Conservation (phyloP, 1,139 yeast genomes). For the Diutina mesorugosa region DNA sequence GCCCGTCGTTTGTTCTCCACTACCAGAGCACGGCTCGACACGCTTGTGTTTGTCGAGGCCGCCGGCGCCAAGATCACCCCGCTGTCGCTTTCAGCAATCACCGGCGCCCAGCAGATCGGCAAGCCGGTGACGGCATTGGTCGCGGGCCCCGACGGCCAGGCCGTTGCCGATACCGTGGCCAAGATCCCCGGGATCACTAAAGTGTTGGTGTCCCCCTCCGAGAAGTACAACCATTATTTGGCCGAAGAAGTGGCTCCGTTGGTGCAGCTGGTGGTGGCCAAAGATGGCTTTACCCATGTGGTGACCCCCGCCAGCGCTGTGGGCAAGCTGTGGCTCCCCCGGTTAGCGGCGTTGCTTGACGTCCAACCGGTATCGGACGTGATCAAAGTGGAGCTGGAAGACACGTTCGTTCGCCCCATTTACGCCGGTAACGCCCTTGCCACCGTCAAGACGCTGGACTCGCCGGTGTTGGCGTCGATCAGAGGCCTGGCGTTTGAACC, state of each 20-base stretch:
- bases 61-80: conserved; percentile 41
- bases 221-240: conserved; percentile 39
- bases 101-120: conserved; percentile 54
- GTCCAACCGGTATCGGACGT: conserved; percentile 83
- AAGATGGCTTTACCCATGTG: conserved; percentile 50
- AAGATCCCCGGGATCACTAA: conserved; percentile 26
- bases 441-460: conserved; percentile 64
- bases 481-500: conserved; percentile 80
- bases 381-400: conserved; percentile 47
- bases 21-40: conserved; percentile 19
- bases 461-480: conserved; percentile 54
- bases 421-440: conserved; percentile 92
- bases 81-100: conserved; percentile 51
- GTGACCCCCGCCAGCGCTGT: conserved; percentile 73
- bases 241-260: conserved; percentile 61
- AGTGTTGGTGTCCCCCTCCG: conserved; percentile 37
- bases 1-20: conserved; percentile 18
- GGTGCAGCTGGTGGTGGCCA: conserved; percentile 30
- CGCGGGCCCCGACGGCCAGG: conserved; percentile 39
- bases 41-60: conserved; percentile 68
- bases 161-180: conserved; percentile 23
- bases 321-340: conserved; percentile 79
- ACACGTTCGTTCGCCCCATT: conserved; percentile 82
- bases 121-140: conserved; percentile 53
- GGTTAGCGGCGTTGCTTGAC: conserved; percentile 77